phyloP scores from a whole-genome alignment of 257 asterid genomes.

The Forsythia suspensa region DNA sequence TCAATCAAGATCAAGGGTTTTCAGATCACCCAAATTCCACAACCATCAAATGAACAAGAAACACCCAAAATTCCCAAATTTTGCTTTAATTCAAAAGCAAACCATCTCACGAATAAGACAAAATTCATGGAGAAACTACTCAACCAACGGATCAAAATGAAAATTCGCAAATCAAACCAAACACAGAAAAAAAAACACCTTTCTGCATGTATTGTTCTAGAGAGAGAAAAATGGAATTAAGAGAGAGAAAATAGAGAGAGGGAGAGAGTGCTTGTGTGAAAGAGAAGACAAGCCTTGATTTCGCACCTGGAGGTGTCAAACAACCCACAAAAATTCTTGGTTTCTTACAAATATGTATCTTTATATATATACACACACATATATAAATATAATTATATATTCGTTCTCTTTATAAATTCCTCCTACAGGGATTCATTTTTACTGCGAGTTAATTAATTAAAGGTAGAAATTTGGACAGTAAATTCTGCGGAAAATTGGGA shows the following conservation, averaged over 20 bases:
- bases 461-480: not conserved
- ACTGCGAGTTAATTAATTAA: not conserved
- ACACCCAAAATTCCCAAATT: slow-evolving; percentile 18
- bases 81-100: slow-evolving; percentile 22
- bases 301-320: not conserved
- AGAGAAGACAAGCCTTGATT: slow-evolving; percentile 2
- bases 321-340: slow-evolving; percentile 3
- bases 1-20: slow-evolving; percentile 67
- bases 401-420: not conserved
- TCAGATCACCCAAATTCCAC: slow-evolving; percentile 15
- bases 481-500: not conserved
- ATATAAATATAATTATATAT: not conserved
- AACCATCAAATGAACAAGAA: not conserved
- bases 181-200: slow-evolving; percentile 22
- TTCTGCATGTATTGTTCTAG: not conserved
- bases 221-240: slow-evolving; percentile 2
- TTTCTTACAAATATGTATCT: not conserved
- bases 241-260: slow-evolving; percentile 17
- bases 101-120: slow-evolving; percentile 10
- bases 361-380: not conserved
- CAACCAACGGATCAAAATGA: slow-evolving; percentile 58
- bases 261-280: not conserved
- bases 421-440: not conserved
- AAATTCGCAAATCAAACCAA: slow-evolving; percentile 24
- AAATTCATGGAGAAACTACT: slow-evolving; percentile 15